Conservation (phyloP, 345 rosid species). For the Combretum micranthum region DNA sequence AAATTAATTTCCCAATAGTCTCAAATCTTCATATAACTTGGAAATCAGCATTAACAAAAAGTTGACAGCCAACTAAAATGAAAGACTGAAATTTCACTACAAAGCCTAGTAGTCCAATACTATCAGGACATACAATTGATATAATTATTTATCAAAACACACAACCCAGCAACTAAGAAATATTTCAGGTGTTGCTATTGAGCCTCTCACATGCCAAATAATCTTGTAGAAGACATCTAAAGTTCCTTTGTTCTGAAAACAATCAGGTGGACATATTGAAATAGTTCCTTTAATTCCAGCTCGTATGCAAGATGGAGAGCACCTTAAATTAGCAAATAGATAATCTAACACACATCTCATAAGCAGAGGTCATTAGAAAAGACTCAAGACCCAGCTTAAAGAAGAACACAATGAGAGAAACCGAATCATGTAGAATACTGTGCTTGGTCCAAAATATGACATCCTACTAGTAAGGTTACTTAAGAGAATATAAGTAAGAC, state of each 20-base stretch:
- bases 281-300: conserved; percentile 99
- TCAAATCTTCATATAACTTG: no score
- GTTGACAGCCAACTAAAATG: no score
- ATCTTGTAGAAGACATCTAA: conserved; percentile 90
- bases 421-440: conserved; percentile 29
- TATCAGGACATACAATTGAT: no score
- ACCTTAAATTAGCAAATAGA: conserved; percentile 93
- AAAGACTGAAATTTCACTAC: no score
- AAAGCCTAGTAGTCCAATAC: no score
- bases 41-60: no score
- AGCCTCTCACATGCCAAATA: conserved; percentile 40
- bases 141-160: no score
- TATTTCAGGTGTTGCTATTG: no score
- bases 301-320: conserved; percentile 87
- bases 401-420: background rate
- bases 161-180: no score
- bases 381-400: background rate
- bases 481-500: conserved; percentile 78
- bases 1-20: no score
- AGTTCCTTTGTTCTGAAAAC: conserved; percentile 95
- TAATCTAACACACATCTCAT: conserved; percentile 18
- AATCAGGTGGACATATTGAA: conserved; percentile 95
- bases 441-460: conserved; percentile 89
- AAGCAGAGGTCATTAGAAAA: background rate
- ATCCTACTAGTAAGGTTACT: conserved; percentile 73